Evolutionary conservation across 495 filamentous ascomycete genomes (phyloP).

Genomic region (Jackrogersella minutella): DNA sequence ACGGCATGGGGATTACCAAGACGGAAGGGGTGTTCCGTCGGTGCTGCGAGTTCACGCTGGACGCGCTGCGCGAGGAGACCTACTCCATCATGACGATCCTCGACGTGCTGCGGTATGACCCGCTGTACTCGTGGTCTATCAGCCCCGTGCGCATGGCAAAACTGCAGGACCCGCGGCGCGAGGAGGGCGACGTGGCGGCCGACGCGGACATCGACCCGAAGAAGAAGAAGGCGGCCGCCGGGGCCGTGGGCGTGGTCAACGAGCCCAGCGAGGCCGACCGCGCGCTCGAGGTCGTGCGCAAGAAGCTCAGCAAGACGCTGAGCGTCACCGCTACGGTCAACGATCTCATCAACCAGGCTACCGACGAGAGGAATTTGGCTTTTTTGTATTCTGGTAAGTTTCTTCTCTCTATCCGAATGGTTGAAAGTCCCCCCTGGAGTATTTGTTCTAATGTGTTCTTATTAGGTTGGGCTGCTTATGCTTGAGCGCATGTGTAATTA

Average conservation of each 20-base stretch:
- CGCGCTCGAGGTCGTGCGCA: constrained; percentile 88
- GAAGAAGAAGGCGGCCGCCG: constrained; percentile 56
- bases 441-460: background rate
- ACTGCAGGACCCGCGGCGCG: constrained; percentile 60
- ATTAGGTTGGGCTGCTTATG: constrained; percentile 40
- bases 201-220: constrained; percentile 40
- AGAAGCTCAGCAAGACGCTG: constrained; percentile 91
- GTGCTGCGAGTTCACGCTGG: constrained; percentile 96
- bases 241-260: constrained; percentile 58
- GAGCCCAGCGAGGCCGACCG: constrained; percentile 92
- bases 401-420: background rate
- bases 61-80: constrained; percentile 88
- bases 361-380: constrained; percentile 90
- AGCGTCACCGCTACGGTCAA: constrained; percentile 96
- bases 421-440: background rate
- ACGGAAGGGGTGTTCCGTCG: constrained; percentile 95
- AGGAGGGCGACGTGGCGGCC: constrained; percentile 40
- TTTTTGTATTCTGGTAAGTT: constrained; percentile 85
- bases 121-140: constrained; percentile 93
- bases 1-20: constrained; percentile 94
- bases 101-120: constrained; percentile 94
- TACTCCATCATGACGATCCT: constrained; percentile 98
- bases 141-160: constrained; percentile 83
- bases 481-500: constrained; percentile 10
- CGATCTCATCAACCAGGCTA: constrained; percentile 94